phyloP scores from a whole-genome alignment of 768 basidiomycete genomes.

The Clathrus columnatus region DNA sequence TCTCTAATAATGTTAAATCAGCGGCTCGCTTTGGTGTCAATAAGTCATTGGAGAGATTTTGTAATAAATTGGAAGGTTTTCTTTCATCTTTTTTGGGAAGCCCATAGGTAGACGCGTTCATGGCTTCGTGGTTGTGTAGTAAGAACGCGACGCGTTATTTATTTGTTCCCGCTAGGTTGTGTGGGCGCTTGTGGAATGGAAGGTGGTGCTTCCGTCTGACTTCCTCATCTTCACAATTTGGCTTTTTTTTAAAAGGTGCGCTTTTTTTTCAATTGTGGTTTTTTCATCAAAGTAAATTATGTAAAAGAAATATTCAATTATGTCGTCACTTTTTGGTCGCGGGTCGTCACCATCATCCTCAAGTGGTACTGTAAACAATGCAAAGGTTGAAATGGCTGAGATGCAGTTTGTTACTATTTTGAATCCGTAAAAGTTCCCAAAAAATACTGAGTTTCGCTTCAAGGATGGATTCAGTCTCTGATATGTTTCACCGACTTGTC shows the following conservation, averaged over 20 bases:
- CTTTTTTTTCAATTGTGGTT: too few species aligned
- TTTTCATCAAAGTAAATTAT: too few species aligned
- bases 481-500: neutral
- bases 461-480: neutral
- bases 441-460: neutral
- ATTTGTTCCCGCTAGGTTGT: too few species aligned
- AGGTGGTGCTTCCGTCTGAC: too few species aligned
- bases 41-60: neutral
- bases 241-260: too few species aligned
- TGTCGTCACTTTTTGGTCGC: neutral
- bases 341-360: neutral
- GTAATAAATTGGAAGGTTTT: slow-evolving; percentile 5
- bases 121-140: too few species aligned
- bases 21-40: slow-evolving; percentile 39
- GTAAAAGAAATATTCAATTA: neutral
- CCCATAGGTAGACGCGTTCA: too few species aligned
- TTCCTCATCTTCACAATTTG: too few species aligned
- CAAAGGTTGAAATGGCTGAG: neutral
- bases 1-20: slow-evolving; percentile 61
- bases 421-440: neutral
- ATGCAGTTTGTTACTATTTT: neutral
- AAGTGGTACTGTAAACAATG: neutral
- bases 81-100: too few species aligned
- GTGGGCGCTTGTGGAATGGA: too few species aligned
- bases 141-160: too few species aligned